Evolutionary conservation across 1,139 yeast species (phyloP), one percentile per base, ranked within the genome.

Genomic region (Blastobotrys aristatus): DNA sequence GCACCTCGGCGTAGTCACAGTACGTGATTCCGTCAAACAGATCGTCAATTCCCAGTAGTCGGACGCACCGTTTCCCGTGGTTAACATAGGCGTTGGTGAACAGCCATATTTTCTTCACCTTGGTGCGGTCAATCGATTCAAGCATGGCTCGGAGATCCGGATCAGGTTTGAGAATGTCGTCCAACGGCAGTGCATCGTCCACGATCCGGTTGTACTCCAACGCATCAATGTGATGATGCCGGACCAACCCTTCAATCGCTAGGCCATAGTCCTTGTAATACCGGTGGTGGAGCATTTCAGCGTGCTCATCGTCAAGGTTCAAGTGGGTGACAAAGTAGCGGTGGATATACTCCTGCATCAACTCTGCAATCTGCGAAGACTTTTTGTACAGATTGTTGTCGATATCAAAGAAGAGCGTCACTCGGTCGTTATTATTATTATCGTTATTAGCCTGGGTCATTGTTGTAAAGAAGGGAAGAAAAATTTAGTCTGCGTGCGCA

Each of bases 81-180:
- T 79, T 87, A 63, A 84, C 82, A 70, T 90, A 92, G 1, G 98
- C 98, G 63, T 92, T 92, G 14, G 98, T 92, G 59, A 89, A 84
- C 41, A 92, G 74, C 98, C 98, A 92, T 50, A 82, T 62, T 57
- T 80, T 73, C 53, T 74, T 74, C 43, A 79, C 74, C 50, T 75
- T 75, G 2, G 75, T 48, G 34, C 65, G 53, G 56, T 71, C 73
- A 27, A 71, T 55, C 13, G 60, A 44, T 43, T 53, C 54, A 8
- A 72, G 60, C 62, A 71, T 57, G 18, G 57, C 50, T 49, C 72
- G 59, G 16, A 71, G 60, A 29, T 58, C 59, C 2, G 63, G 62
- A 49, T 70, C 73, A 43, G 89, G 94, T 41, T 71, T 65, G 49
- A 92, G 72, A 8, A 88, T 84, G 40, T 76, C 70, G 51, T 86